These are phyloP conservation scores for Calonectria pauciramosa DNA, from an alignment of 2,329 filamentous ascomycete species.

Conservation along the genomic window DNA sequence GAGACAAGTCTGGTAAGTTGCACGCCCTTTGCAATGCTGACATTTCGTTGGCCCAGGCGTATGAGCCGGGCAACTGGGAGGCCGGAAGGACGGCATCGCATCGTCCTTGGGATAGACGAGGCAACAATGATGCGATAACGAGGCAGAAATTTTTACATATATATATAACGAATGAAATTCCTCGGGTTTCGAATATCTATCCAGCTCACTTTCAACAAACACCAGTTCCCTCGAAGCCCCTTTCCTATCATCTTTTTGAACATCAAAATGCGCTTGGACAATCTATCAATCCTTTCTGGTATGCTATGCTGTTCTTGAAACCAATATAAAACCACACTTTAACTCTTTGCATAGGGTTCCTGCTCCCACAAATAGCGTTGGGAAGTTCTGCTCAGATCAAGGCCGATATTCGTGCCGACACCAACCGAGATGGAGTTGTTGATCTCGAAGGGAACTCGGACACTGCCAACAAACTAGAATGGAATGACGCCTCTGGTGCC, in stretches of 20 bases:
- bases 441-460: conserved; percentile 30
- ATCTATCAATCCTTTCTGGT: background rate
- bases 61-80: background rate
- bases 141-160: background rate
- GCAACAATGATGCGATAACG: too few species aligned
- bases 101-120: background rate
- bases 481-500: conserved; percentile 46
- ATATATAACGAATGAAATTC: background rate
- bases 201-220: background rate
- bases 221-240: background rate
- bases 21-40: background rate
- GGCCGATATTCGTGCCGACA: conserved; percentile 50
- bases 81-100: too few species aligned
- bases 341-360: background rate
- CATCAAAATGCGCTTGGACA: background rate
- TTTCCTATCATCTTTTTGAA: background rate
- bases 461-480: conserved; percentile 43
- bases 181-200: background rate
- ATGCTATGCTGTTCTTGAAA: too few species aligned
- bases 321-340: background rate
- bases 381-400: background rate
- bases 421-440: conserved; percentile 53
- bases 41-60: background rate
- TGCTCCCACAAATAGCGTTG: background rate
- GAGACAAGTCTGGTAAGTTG: too few species aligned